Conservation (phyloP, 768 basidiomycete species). For the Chalciporus sphaerocephalus region DNA sequence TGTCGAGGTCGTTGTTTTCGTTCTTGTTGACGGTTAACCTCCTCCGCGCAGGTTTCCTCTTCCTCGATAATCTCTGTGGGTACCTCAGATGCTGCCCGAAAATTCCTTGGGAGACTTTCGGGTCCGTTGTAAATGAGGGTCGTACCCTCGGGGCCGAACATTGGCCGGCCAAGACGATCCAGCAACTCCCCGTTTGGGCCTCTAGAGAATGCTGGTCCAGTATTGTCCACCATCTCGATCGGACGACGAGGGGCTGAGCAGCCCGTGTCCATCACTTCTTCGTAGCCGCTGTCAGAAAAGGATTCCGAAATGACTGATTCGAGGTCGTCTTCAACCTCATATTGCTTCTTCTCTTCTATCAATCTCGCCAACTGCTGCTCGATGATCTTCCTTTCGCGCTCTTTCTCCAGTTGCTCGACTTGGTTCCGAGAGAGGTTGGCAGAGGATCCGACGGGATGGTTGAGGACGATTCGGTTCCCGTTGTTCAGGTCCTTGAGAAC, state of each 20-base stretch:
- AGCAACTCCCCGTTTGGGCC: constrained; percentile 22
- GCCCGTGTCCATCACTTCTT: constrained; percentile 19
- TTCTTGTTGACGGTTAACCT: not conserved
- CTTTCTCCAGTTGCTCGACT: constrained; percentile 16
- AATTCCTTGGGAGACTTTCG: constrained; percentile 1
- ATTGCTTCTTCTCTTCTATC: constrained; percentile 4
- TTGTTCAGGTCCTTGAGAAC: constrained; percentile 15
- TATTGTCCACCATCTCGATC: not conserved
- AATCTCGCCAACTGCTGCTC: constrained; percentile 12
- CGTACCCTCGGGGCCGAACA: constrained; percentile 23
- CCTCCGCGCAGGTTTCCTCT: not conserved
- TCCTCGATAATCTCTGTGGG: not conserved
- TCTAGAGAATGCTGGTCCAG: not conserved
- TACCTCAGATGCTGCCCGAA: constrained; percentile 1
- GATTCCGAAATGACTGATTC: not conserved
- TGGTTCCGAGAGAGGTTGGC: constrained; percentile 27
- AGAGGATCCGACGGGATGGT: constrained; percentile 17
- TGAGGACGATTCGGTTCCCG: constrained; percentile 16
- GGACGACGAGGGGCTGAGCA: not conserved
- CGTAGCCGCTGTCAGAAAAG: constrained; percentile 12
- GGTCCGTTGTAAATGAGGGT: constrained; percentile 10
- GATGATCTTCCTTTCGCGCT: constrained; percentile 8
- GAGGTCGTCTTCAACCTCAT: constrained; percentile 6
- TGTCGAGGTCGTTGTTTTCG: not conserved
- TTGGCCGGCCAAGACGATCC: constrained; percentile 15